Base-by-base conservation (phyloP, 1,139 yeast species). In the Kodamaea arcana region DNA sequence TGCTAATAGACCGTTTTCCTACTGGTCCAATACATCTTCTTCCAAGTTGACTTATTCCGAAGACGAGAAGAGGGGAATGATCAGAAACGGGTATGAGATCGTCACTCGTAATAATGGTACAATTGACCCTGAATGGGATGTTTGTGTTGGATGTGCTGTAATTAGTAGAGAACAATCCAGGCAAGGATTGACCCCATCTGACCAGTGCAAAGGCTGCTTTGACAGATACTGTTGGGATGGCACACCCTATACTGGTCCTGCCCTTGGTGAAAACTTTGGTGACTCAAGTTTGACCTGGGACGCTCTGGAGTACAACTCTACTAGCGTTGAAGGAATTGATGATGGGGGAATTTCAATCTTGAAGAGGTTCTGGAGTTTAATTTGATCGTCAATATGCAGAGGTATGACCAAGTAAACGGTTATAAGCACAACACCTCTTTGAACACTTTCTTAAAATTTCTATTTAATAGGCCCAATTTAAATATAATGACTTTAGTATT, bases 141-240 rank as follows among this genome's bases (percentile, higher is more conserved):
- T 82, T 8, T 88, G 97, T 68, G 75, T 87, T 34, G 86, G 88
- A 2, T 88, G 97, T 67, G 97, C 97, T 6, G 76, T 88, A 35
- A 69, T 88, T 39, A 83, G 86, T 59, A 78, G 96, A 56, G 78
- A 82, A 36, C 82, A 82, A 54, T 94, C 87, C 62, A 73, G 94
- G 49, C 62, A 70, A 34, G 81, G 83, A 20, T 55, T 69, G 22
- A 67, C 72, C 12, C 80, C 79, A 42, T 72, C 88, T 5, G 79
- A 73, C 2, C 88, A 83, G 52, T 88, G 97, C 68, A 58, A 74
- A 42, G 42, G 62, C 33, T 88, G 97, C 59, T 83, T 87, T 55
- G 56, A 65, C 27, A 67, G 68, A 28, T 87, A 87, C 61, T 88
- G 96, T 60, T 88, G 95, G 95, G 75, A 83, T 50, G 94, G 92